A percentile compares a stretch with the other conserved stretches of the same genome.
Evolutionary conservation across 371 early-diverging fungal species (phyloP).

Genomic region (Saksenaea oblongispora): DNA sequence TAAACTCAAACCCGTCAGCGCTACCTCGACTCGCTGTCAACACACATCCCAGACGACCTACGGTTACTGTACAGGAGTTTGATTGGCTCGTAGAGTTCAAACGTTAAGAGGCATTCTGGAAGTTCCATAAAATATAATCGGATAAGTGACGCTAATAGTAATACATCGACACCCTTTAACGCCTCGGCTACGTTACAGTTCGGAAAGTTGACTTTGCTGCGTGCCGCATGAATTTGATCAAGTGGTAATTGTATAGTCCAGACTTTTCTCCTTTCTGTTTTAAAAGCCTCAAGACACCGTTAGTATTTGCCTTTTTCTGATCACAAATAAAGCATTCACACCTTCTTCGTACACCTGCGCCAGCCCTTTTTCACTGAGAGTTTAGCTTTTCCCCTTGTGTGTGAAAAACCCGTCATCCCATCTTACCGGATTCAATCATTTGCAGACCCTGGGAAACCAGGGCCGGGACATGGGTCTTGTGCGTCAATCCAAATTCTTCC

Average conservation of each 20-base stretch:
- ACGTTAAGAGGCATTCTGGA: slow-evolving; percentile 70
- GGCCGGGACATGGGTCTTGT: slow-evolving; percentile 59
- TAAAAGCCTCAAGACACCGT: background rate
- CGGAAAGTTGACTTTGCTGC: slow-evolving; percentile 57
- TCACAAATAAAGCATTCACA: background rate
- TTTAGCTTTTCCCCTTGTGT: no score
- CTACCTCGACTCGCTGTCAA: no score
- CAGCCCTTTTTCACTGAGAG: no score
- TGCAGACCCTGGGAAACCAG: slow-evolving; percentile 55
- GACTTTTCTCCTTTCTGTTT: slow-evolving; percentile 31
- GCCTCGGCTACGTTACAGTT: slow-evolving; percentile 40
- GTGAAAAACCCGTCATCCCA: background rate
- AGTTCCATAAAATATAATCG: slow-evolving; percentile 74
- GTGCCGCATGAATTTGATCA: slow-evolving; percentile 61
- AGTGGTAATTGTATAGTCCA: slow-evolving; percentile 67
- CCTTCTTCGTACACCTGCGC: background rate
- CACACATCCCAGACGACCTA: no score
- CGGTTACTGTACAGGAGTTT: slow-evolving; percentile 66
- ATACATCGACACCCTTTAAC: slow-evolving; percentile 58
- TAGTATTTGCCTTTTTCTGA: background rate
- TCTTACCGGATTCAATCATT: slow-evolving; percentile 42
- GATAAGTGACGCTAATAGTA: slow-evolving; percentile 62
- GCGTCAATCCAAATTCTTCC: slow-evolving; percentile 61
- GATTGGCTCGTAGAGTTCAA: slow-evolving; percentile 75
- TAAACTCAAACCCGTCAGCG: no score